These are phyloP conservation scores for Rasamsonia emersonii DNA, from an alignment of 2,329 filamentous ascomycete genomes.

Conservation along the genomic window DNA sequence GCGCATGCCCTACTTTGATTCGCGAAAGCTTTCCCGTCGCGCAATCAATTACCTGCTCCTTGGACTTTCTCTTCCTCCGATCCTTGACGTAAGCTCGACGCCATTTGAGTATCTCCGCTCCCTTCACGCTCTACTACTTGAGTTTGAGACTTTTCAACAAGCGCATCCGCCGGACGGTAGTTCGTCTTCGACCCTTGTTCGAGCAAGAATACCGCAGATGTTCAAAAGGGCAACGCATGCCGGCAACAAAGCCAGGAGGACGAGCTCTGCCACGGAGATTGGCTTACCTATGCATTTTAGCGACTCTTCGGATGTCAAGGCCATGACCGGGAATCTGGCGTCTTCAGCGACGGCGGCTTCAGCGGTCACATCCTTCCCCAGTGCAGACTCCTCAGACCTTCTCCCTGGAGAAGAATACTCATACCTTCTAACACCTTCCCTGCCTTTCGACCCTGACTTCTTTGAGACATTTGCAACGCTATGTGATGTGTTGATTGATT, in stretches of 20 bases:
- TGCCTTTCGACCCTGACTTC: constrained; percentile 96
- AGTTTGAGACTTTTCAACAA: constrained; percentile 91
- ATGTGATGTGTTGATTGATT: constrained; percentile 91
- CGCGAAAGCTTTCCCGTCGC: constrained; percentile 74
- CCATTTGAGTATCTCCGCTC: constrained; percentile 80
- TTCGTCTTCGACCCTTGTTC: constrained; percentile 59
- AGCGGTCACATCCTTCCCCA: constrained; percentile 30
- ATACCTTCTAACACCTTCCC: constrained; percentile 76
- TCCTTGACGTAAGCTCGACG: constrained; percentile 74
- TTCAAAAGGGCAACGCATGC: constrained; percentile 58
- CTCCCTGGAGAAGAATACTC: constrained; percentile 79
- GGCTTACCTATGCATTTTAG: constrained; percentile 44
- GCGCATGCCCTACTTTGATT: constrained; percentile 77
- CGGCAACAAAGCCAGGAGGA: constrained; percentile 49
- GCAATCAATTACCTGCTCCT: constrained; percentile 91
- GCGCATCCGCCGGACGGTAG: constrained; percentile 71
- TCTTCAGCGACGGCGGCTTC: constrained; percentile 30
- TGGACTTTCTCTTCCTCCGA: constrained; percentile 79
- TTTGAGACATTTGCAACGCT: constrained; percentile 93
- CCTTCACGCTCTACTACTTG: constrained; percentile 72
- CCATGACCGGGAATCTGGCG: constrained; percentile 31
- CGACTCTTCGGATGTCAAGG: constrained; percentile 41
- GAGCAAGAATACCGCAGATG: constrained; percentile 75
- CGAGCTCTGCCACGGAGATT: constrained; percentile 53
- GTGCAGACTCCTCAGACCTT: constrained; percentile 51